A percentile compares a stretch with the other conserved stretches of the same genome.
Evolutionary conservation across 2,329 filamentous ascomycete genomes (phyloP).

Genomic region (Alternaria sp.): DNA sequence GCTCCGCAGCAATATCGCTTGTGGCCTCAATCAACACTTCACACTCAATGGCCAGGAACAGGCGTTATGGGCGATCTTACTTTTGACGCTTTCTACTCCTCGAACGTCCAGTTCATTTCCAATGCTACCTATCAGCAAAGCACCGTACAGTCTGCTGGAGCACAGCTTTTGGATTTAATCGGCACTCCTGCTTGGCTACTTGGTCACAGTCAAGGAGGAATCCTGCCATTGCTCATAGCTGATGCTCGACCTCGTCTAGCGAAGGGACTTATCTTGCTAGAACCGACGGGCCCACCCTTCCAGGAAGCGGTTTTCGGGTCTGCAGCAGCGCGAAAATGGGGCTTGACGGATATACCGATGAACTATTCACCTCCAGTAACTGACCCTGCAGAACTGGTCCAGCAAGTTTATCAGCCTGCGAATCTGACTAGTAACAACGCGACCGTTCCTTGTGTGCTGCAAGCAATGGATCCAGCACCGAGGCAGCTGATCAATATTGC

Average conservation of each 20-base stretch:
- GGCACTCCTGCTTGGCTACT: slow-evolving; percentile 56
- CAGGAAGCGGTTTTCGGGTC: slow-evolving; percentile 22
- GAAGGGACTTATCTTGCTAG: slow-evolving; percentile 60
- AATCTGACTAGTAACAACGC: slow-evolving; percentile 9
- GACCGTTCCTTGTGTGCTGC: slow-evolving; percentile 36
- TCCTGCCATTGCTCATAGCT: slow-evolving; percentile 51
- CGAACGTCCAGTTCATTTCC: slow-evolving; percentile 49
- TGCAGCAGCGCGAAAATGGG: background rate
- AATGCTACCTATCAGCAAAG: slow-evolving; percentile 34
- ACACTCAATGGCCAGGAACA: slow-evolving; percentile 56
- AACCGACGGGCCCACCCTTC: slow-evolving; percentile 64
- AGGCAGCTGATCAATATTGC: slow-evolving; percentile 59
- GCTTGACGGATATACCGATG: slow-evolving; percentile 7
- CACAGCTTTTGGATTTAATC: slow-evolving; percentile 54
- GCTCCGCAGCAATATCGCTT: slow-evolving; percentile 11
- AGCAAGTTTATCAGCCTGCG: background rate
- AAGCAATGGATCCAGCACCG: slow-evolving; percentile 41
- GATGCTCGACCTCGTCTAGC: slow-evolving; percentile 61
- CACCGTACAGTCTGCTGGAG: slow-evolving; percentile 44
- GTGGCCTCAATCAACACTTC: slow-evolving; percentile 55
- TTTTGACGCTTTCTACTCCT: slow-evolving; percentile 61
- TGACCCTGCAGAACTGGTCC: slow-evolving; percentile 1
- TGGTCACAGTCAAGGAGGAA: slow-evolving; percentile 58
- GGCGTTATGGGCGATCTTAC: slow-evolving; percentile 54
- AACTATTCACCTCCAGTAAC: slow-evolving; percentile 1